These are phyloP conservation scores for Suillus brevipes DNA, from an alignment of 768 basidiomycete species.

Conservation along the genomic window DNA sequence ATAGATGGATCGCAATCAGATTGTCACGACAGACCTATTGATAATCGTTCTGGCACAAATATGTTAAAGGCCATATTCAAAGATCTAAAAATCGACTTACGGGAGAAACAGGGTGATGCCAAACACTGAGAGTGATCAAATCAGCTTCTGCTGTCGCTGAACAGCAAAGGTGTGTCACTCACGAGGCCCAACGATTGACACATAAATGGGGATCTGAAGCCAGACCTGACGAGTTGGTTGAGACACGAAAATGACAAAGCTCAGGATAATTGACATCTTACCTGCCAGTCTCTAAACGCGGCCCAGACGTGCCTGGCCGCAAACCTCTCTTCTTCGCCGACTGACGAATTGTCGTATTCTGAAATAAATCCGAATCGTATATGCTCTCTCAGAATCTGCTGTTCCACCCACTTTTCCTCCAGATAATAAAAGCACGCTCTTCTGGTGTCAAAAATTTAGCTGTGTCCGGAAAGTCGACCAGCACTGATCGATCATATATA, in stretches of 20 bases:
- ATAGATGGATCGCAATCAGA: constrained; percentile 8
- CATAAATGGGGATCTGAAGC: constrained; percentile 57
- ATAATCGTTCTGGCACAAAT: constrained; percentile 11
- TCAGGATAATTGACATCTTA: constrained; percentile 18
- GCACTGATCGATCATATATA: constrained; percentile 34
- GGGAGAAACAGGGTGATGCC: constrained; percentile 73
- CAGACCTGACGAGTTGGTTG: constrained; percentile 36
- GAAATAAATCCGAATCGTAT: not conserved
- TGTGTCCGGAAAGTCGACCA: constrained; percentile 62
- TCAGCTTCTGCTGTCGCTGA: not conserved
- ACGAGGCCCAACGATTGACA: constrained; percentile 62
- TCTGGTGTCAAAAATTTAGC: constrained; percentile 63
- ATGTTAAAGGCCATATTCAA: not conserved
- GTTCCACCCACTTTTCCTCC: constrained; percentile 50
- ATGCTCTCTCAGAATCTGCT: not conserved
- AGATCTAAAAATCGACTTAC: constrained; percentile 39
- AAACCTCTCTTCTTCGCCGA: constrained; percentile 65
- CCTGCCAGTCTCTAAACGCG: constrained; percentile 63
- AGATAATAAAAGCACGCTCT: constrained; percentile 55
- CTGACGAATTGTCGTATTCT: constrained; percentile 56
- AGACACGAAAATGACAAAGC: not conserved
- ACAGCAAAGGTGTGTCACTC: constrained; percentile 27
- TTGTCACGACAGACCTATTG: not conserved
- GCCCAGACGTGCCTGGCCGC: constrained; percentile 50
- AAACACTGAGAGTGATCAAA: constrained; percentile 44